Percentiles rank a stretch among this genome's conserved stretches.
Conservation (phyloP, 148 eudicot species). For the Agrostemma githago region DNA sequence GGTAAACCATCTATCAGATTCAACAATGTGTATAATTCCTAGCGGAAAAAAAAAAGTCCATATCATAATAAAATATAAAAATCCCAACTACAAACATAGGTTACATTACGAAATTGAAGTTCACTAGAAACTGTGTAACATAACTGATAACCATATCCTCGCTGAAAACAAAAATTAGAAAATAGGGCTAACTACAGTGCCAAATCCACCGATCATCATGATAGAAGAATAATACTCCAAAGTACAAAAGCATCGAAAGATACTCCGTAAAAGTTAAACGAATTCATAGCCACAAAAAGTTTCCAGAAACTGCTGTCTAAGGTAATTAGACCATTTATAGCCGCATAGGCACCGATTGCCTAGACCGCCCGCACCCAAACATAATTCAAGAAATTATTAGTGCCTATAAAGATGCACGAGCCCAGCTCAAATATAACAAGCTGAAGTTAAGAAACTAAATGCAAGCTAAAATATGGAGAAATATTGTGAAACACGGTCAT, state of each 20-base stretch:
- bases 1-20: neutral
- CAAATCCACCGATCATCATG: neutral
- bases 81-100: neutral
- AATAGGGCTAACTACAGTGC: neutral
- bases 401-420: too few species aligned
- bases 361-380: neutral
- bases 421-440: neutral
- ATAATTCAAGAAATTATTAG: too few species aligned
- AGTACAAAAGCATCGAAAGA: neutral
- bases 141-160: neutral
- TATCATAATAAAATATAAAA: neutral
- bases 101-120: neutral
- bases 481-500: too few species aligned
- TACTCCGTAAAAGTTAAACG: neutral
- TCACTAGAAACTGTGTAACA: neutral
- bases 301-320: neutral
- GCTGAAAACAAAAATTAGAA: neutral
- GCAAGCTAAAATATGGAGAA: neutral
- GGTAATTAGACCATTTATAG: neutral
- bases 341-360: neutral
- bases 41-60: neutral
- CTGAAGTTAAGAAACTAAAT: neutral
- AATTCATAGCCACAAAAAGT: neutral
- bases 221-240: neutral
- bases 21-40: neutral